Conservation (phyloP, 2,329 filamentous ascomycete species). For the Fusarium newnesense region DNA sequence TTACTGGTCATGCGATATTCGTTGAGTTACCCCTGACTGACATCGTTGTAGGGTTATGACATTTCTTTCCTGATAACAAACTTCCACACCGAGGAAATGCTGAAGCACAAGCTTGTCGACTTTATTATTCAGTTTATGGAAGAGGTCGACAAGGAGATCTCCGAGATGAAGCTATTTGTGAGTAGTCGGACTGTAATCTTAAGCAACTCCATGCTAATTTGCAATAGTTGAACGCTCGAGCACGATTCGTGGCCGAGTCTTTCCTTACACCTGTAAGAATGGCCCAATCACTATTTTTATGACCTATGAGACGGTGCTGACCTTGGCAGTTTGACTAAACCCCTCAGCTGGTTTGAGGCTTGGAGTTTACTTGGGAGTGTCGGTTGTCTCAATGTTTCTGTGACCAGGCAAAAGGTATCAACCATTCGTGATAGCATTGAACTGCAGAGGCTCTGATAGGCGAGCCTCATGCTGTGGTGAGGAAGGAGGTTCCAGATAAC, state of each 20-base stretch:
- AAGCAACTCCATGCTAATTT: slow-evolving; percentile 24
- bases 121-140: slow-evolving; percentile 99
- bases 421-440: slow-evolving; percentile 22
- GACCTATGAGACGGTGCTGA: slow-evolving; percentile 8
- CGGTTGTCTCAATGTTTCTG: slow-evolving; percentile 22
- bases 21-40: slow-evolving; percentile 28
- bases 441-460: slow-evolving; percentile 12
- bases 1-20: slow-evolving; percentile 1
- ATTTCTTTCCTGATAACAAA: slow-evolving; percentile 99
- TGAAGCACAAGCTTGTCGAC: slow-evolving; percentile 98
- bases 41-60: slow-evolving; percentile 80
- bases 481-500: slow-evolving; percentile 23
- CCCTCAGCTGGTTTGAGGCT: slow-evolving; percentile 36
- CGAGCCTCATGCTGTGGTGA: slow-evolving; percentile 15
- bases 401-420: slow-evolving; percentile 21
- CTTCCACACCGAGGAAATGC: slow-evolving; percentile 97
- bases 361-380: slow-evolving; percentile 30
- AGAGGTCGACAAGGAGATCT: slow-evolving; percentile 99
- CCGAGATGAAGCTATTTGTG: slow-evolving; percentile 99
- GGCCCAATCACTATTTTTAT: not conserved
- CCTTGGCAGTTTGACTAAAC: slow-evolving; percentile 49
- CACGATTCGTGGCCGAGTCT: slow-evolving; percentile 97
- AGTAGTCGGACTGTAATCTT: slow-evolving; percentile 50
- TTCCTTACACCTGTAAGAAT: slow-evolving; percentile 88
- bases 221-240: slow-evolving; percentile 87